Conservation (phyloP, 805 yeast species). For the Wickerhamomyces alni region DNA sequence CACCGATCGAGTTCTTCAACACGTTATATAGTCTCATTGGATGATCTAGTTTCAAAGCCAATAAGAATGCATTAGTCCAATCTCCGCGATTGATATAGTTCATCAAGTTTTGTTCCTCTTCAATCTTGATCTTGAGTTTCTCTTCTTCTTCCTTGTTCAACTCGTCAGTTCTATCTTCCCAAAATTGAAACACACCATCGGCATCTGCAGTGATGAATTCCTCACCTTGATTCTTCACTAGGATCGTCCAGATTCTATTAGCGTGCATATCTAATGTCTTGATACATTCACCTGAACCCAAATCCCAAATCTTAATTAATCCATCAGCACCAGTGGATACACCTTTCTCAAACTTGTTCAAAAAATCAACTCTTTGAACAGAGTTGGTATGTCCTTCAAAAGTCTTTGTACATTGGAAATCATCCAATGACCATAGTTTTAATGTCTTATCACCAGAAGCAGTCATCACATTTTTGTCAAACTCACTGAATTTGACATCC, state of each 20-base stretch:
- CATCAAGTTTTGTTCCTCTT: slow-evolving; percentile 81
- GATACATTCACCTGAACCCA: slow-evolving; percentile 66
- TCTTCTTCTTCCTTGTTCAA: slow-evolving; percentile 45
- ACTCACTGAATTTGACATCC: slow-evolving; percentile 80
- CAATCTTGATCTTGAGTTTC: slow-evolving; percentile 53
- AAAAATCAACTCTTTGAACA: slow-evolving; percentile 73
- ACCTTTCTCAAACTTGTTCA: slow-evolving; percentile 61
- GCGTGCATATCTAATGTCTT: slow-evolving; percentile 90
- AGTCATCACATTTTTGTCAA: slow-evolving; percentile 71
- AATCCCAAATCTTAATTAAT: slow-evolving; percentile 85
- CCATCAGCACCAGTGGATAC: slow-evolving; percentile 90
- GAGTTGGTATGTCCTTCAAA: slow-evolving; percentile 94
- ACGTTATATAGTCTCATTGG: slow-evolving; percentile 85
- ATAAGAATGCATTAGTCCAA: slow-evolving; percentile 83
- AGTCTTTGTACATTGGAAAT: slow-evolving; percentile 70
- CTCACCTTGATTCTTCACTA: slow-evolving; percentile 58
- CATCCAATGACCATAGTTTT: slow-evolving; percentile 81
- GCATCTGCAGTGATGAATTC: slow-evolving; percentile 86
- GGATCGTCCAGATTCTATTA: slow-evolving; percentile 91
- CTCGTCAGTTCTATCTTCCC: slow-evolving; percentile 87
- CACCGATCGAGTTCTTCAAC: slow-evolving; percentile 51
- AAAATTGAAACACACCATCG: slow-evolving; percentile 83
- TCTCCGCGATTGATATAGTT: slow-evolving; percentile 68
- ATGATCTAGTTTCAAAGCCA: slow-evolving; percentile 84
- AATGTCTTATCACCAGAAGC: slow-evolving; percentile 91